Evolutionary conservation across 495 filamentous ascomycete species (phyloP), one percentile per base, ranked within the genome.

Genomic region (Xylaria grammica): DNA sequence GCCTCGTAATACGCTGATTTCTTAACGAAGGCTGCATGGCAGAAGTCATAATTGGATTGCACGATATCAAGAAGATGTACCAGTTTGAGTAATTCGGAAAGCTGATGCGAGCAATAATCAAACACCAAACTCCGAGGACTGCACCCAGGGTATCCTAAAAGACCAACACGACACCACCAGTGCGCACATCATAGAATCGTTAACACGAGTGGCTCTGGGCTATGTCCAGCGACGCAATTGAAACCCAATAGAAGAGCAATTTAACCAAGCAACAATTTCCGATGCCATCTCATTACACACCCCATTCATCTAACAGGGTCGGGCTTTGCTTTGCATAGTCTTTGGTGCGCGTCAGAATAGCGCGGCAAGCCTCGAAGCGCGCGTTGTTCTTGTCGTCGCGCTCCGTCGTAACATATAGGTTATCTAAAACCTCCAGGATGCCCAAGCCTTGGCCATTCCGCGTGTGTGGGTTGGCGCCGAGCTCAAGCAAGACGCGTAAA

Each of bases 391-490:
- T 62, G 36, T 68, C 69, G 15, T 70, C 67, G 27, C 40, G 46
- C 45, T 72, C 72, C 4, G 67, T 68, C 57, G 66, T 62, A 20
- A 27, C 36, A 34, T 57, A 74, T 22, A 65, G 32, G 20, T 69
- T 67, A 55, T 82, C 79, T 7, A 80, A 57, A 1, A 78, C 66
- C 36, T 76, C 72, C 19, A 82, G 59, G 22, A 82, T 69, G 17
- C 77, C 72, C 13, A 75, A 40, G 0, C 76, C 77, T 15, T 70
- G 65, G 1, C 65, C 75, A 36, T 82, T 77, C n/a, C 77, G 66
- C n/a, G 71, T 81, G 32, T 73, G 63, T 8, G 80, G 76, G 49
- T 79, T 81, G 6, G 79, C 79, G 0, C 79, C 77, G 10, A 70
- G 50, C 51, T 79, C 77, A 19, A 83, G 66, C 20, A 84, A 66